These are phyloP conservation scores for Saccharomyces kudriavzevii DNA, from an alignment of 805 yeast species.

Conservation along the genomic window DNA sequence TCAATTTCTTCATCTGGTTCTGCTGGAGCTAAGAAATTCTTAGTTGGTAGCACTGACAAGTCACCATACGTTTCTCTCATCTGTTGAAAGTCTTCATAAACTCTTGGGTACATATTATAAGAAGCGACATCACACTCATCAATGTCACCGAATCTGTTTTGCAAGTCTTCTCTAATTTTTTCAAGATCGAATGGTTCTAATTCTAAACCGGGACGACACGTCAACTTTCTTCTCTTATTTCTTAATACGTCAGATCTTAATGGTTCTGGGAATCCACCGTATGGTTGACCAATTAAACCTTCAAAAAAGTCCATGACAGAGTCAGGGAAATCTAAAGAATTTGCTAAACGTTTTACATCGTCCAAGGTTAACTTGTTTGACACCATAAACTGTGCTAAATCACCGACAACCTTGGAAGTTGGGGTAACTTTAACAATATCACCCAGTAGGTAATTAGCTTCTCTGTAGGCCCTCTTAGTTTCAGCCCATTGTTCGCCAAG, in stretches of 20 bases:
- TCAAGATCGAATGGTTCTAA: constrained; percentile 77
- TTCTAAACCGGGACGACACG: constrained; percentile 84
- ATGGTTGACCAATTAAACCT: constrained; percentile 98
- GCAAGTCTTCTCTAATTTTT: constrained; percentile 63
- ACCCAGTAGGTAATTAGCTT: constrained; percentile 85
- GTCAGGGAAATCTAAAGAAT: constrained; percentile 94
- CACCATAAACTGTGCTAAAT: constrained; percentile 99
- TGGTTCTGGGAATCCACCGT: constrained; percentile 99
- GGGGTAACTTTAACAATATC: constrained; percentile 98
- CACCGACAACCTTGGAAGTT: constrained; percentile 99
- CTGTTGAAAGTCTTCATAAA: constrained; percentile 79
- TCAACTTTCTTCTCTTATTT: constrained; percentile 87
- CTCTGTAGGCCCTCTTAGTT: constrained; percentile 89
- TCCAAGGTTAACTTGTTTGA: constrained; percentile 79
- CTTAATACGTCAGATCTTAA: constrained; percentile 82
- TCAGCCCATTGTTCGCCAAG: constrained; percentile 94
- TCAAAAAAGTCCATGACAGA: constrained; percentile 97
- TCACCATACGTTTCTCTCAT: constrained; percentile 77
- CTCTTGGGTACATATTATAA: constrained; percentile 97
- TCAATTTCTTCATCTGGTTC: constrained; percentile 79
- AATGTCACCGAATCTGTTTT: constrained; percentile 68
- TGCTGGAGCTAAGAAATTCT: constrained; percentile 81
- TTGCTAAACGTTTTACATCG: constrained; percentile 82
- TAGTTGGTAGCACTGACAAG: constrained; percentile 87
- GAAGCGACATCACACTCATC: constrained; percentile 88